Evolutionary conservation across 169 alveolate species (phyloP).

Genomic region (Plasmodium billcollinsi): DNA sequence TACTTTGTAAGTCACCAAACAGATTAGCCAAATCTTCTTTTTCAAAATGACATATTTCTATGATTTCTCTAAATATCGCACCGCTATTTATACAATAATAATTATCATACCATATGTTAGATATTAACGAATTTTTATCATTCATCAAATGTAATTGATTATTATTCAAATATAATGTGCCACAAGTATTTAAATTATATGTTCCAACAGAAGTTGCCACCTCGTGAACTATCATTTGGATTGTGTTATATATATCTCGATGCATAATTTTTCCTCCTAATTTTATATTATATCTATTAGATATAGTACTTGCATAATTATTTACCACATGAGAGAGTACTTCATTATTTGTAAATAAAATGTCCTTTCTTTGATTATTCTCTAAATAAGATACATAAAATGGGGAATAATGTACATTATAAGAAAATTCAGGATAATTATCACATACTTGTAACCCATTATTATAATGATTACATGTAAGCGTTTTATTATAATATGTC

Average conservation of each 20-base stretch:
- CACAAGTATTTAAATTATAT: constrained; percentile 18
- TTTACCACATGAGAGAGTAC: constrained; percentile 9
- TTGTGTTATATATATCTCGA: constrained; percentile 26
- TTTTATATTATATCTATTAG: constrained; percentile 24
- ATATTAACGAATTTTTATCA: constrained; percentile 31
- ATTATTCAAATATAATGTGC: constrained; percentile 19
- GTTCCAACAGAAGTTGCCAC: constrained; percentile 39
- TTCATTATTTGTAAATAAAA: constrained; percentile 26
- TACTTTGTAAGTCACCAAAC: constrained; percentile 17
- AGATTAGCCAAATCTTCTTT: constrained; percentile 30
- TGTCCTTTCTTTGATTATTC: constrained; percentile 68
- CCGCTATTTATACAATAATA: constrained; percentile 27
- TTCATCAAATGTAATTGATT: constrained; percentile 31
- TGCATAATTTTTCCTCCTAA: constrained; percentile 51
- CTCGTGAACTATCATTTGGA: constrained; percentile 32
- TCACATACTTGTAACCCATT: constrained; percentile 37
- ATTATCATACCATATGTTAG: constrained; percentile 45
- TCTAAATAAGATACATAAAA: constrained; percentile 58
- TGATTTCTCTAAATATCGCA: constrained; percentile 25
- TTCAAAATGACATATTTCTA: constrained; percentile 26
- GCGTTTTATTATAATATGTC: constrained; percentile 8
- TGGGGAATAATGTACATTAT: constrained; percentile 14
- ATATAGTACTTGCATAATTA: constrained; percentile 4
- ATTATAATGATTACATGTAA: constrained; percentile 31
- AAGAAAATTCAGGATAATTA: constrained; percentile 13